A percentile compares a stretch with the other conserved stretches of the same genome.
Conservation (phyloP, 768 basidiomycete genomes). For the Russula foetens region DNA sequence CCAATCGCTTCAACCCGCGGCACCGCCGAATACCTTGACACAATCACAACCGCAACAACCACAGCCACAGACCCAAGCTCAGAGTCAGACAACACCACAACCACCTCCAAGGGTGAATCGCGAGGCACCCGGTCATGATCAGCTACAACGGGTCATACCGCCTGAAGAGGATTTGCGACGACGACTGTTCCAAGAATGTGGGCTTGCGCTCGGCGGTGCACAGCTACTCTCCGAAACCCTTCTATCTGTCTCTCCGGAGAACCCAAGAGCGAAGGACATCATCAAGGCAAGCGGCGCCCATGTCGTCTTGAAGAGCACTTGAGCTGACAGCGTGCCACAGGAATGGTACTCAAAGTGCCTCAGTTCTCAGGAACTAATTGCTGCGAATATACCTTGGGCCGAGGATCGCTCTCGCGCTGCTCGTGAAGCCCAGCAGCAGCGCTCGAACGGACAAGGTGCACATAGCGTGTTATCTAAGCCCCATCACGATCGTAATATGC, state of each 20-base stretch:
- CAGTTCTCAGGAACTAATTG: conserved; percentile 76
- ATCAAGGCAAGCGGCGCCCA: conserved; percentile 50
- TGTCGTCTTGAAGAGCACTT: background rate
- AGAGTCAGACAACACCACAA: no score
- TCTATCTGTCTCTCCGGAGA: conserved; percentile 59
- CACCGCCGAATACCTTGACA: background rate
- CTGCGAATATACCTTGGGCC: conserved; percentile 88
- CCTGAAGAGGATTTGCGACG: conserved; percentile 78
- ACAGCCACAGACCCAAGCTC: background rate
- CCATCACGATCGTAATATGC: background rate
- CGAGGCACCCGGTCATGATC: no score
- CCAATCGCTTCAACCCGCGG: background rate
- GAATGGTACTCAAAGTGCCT: conserved; percentile 79
- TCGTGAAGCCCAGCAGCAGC: conserved; percentile 14
- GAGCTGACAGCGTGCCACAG: conserved; percentile 33
- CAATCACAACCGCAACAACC: background rate
- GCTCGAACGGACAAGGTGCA: conserved; percentile 2
- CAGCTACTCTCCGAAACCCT: conserved; percentile 63
- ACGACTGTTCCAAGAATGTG: conserved; percentile 80
- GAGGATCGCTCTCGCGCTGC: conserved; percentile 58
- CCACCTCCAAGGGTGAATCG: background rate
- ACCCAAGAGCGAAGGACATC: conserved; percentile 51
- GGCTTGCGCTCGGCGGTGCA: conserved; percentile 77
- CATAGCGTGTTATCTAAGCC: background rate
- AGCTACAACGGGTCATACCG: conserved; percentile 45